phyloP scores from a whole-genome alignment of 768 basidiomycete species.

The Suillus plorans region DNA sequence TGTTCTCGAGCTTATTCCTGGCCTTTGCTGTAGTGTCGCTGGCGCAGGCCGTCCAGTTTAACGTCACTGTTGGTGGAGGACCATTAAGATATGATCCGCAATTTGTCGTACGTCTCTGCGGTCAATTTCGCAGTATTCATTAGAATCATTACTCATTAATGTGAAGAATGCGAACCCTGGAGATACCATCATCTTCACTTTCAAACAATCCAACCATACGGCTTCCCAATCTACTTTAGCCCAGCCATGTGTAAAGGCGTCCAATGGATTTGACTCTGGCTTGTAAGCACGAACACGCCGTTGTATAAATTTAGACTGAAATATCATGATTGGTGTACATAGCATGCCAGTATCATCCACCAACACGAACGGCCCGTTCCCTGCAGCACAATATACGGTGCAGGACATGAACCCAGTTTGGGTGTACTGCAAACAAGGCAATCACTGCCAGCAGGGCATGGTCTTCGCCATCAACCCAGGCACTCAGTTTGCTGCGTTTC shows the following conservation, averaged over 20 bases:
- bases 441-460: slow-evolving; percentile 62
- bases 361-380: slow-evolving; percentile 43
- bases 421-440: slow-evolving; percentile 57
- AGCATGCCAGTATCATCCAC: slow-evolving; percentile 49
- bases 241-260: slow-evolving; percentile 42
- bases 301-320: slow-evolving; percentile 2
- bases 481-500: slow-evolving; percentile 52
- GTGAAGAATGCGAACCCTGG: slow-evolving; percentile 44
- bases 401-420: slow-evolving; percentile 48
- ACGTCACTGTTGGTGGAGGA: slow-evolving; percentile 17
- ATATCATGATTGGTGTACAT: slow-evolving; percentile 21
- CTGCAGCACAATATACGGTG: slow-evolving; percentile 43
- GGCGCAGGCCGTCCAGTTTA: slow-evolving; percentile 12
- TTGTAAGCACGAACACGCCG: slow-evolving; percentile 42
- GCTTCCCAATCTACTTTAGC: slow-evolving; percentile 56
- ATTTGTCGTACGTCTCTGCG: slow-evolving; percentile 24
- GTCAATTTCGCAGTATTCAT: neutral
- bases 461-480: slow-evolving; percentile 67
- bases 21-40: slow-evolving; percentile 6
- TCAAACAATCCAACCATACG: slow-evolving; percentile 59
- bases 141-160: neutral
- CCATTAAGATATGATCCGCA: slow-evolving; percentile 12
- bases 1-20: slow-evolving; percentile 4
- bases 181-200: slow-evolving; percentile 49
- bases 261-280: slow-evolving; percentile 55